These are phyloP conservation scores for Plasmodium gonderi DNA, from an alignment of 169 alveolate species.

Conservation along the genomic window DNA sequence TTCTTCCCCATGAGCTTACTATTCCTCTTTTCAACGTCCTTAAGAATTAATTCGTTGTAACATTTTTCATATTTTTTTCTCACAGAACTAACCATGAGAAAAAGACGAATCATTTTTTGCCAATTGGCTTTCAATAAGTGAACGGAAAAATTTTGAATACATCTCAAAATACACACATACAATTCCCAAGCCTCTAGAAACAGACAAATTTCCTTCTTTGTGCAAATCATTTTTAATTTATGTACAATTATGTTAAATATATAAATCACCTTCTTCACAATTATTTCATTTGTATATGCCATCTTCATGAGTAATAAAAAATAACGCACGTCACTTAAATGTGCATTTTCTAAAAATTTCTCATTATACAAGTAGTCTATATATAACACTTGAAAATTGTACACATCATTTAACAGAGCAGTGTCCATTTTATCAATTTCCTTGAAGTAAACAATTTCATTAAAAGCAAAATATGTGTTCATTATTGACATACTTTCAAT, in stretches of 20 bases:
- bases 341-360: background rate
- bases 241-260: slow-evolving; percentile 2
- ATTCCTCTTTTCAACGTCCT: background rate
- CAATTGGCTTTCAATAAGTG: slow-evolving; percentile 77
- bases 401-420: slow-evolving; percentile 7
- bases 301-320: slow-evolving; percentile 4
- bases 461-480: background rate
- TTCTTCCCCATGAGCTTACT: too few relatives aligned
- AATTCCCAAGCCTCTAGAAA: slow-evolving; percentile 17
- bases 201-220: background rate
- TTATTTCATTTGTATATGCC: slow-evolving; percentile 15
- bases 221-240: background rate
- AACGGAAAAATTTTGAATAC: slow-evolving; percentile 76
- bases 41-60: background rate
- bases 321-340: slow-evolving; percentile 14
- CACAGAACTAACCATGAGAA: background rate
- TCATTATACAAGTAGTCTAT: slow-evolving; percentile 37
- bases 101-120: slow-evolving; percentile 50
- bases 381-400: slow-evolving; percentile 26
- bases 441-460: background rate
- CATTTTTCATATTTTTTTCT: background rate
- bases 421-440: background rate
- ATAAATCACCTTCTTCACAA: slow-evolving; percentile 13
- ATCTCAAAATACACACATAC: slow-evolving; percentile 71
- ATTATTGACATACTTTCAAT: background rate